Percentiles rank a stretch among this genome's conserved stretches.
Evolutionary conservation across 2,329 filamentous ascomycete species (phyloP).

Genomic region (Phialemonium atrogriseum): DNA sequence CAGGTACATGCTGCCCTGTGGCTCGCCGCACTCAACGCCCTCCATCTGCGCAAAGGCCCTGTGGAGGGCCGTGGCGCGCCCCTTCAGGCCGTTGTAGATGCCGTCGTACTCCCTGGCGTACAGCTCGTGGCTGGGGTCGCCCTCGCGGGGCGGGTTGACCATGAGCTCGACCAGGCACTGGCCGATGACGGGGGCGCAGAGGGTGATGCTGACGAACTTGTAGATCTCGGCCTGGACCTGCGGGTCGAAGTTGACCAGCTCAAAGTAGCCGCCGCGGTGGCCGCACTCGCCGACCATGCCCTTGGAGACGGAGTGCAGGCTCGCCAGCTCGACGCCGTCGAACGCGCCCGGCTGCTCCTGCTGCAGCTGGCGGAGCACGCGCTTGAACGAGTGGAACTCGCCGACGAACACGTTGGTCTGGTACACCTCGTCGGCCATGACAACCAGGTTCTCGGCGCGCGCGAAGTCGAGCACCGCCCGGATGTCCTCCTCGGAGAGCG

Average conservation of each 20-base stretch:
- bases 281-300: slow-evolving; percentile 99
- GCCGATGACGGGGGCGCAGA: slow-evolving; percentile 90
- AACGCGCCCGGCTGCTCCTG: slow-evolving; percentile 66
- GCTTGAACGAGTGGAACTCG: slow-evolving; percentile 94
- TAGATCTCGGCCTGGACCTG: slow-evolving; percentile 90
- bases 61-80: slow-evolving; percentile 78
- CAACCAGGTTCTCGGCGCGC: slow-evolving; percentile 72
- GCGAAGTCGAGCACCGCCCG: slow-evolving; percentile 81
- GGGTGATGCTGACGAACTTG: slow-evolving; percentile 96
- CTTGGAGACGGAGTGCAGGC: slow-evolving; percentile 90
- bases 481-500: slow-evolving; percentile 70
- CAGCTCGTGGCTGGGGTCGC: slow-evolving; percentile 74
- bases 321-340: slow-evolving; percentile 80
- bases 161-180: slow-evolving; percentile 96
- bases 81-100: slow-evolving; percentile 70
- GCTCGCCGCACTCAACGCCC: slow-evolving; percentile 81
- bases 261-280: slow-evolving; percentile 95
- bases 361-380: slow-evolving; percentile 74
- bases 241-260: slow-evolving; percentile 81
- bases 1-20: slow-evolving; percentile 97
- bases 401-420: slow-evolving; percentile 97
- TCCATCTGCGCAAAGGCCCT: slow-evolving; percentile 92
- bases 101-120: slow-evolving; percentile 79
- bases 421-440: slow-evolving; percentile 97
- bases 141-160: slow-evolving; percentile 85